phyloP scores from a whole-genome alignment of 331 rosid genomes.

The Acacia pycnantha region DNA sequence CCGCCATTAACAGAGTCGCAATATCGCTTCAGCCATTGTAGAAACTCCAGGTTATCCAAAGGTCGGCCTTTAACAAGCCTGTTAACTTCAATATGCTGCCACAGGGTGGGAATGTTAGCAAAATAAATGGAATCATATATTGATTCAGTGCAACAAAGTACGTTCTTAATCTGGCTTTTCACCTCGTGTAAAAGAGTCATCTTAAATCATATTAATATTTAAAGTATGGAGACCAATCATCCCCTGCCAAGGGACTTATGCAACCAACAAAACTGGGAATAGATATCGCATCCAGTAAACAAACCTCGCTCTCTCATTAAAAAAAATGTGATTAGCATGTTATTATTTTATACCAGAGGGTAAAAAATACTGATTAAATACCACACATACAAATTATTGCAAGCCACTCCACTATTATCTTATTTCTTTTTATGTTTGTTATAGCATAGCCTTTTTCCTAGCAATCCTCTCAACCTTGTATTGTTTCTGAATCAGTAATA shows the following conservation, averaged over 20 bases:
- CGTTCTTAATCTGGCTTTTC: constrained; percentile 1
- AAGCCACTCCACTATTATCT: neutral
- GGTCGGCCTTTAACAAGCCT: constrained; percentile 97
- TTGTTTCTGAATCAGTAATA: neutral
- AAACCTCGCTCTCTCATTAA: constrained; percentile 1
- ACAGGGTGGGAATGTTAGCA: constrained; percentile 27
- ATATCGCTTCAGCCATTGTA: constrained; percentile 98
- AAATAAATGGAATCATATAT: constrained; percentile 22
- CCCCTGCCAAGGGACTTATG: neutral
- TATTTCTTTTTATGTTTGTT: neutral
- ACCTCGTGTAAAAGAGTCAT: constrained; percentile 2
- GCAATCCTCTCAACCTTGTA: neutral
- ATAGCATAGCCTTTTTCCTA: constrained; percentile 8
- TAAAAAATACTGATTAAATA: neutral
- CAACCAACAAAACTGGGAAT: constrained; percentile 18
- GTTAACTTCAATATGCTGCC: constrained; percentile 92
- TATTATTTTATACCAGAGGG: neutral
- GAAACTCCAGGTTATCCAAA: constrained; percentile 93
- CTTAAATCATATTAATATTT: neutral
- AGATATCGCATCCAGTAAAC: neutral
- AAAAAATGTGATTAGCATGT: neutral
- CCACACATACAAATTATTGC: constrained; percentile 3
- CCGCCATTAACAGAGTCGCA: constrained; percentile 98
- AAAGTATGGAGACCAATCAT: constrained; percentile 12
- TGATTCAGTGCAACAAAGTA: neutral